A percentile compares a stretch with the other conserved stretches of the same genome.
These are phyloP conservation scores for Gossypium davidsonii DNA, from an alignment of 441 rosid species.

Conservation along the genomic window DNA sequence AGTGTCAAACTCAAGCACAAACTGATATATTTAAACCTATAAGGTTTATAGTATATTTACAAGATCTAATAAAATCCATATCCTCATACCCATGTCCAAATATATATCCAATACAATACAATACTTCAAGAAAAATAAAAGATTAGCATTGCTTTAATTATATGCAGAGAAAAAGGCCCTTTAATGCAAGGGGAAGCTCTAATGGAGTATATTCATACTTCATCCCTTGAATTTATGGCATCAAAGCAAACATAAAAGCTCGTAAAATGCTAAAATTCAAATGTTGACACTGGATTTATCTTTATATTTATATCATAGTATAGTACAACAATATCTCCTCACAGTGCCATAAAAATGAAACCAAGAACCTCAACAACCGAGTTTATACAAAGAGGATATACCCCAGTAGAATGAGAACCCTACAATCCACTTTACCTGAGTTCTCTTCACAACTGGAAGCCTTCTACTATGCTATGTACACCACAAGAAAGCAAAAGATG, in stretches of 20 bases:
- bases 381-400: neutral
- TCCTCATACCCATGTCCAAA: too few relatives aligned
- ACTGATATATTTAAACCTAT: too few relatives aligned
- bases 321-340: neutral
- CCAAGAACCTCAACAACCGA: neutral
- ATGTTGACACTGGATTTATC: neutral
- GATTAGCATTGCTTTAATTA: too few relatives aligned
- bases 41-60: too few relatives aligned
- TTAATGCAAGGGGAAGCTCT: too few relatives aligned
- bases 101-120: too few relatives aligned
- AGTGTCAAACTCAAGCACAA: too few relatives aligned
- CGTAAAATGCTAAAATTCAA: neutral
- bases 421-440: slow-evolving; percentile 8
- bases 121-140: too few relatives aligned
- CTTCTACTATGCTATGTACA: slow-evolving; percentile 11
- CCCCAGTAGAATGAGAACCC: neutral
- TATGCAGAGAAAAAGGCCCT: too few relatives aligned
- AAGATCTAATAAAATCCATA: too few relatives aligned
- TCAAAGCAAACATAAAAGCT: neutral
- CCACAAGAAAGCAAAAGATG: neutral
- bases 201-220: neutral
- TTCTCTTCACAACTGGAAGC: neutral
- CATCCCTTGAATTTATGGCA: neutral
- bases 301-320: neutral
- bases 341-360: neutral